Base-by-base conservation (phyloP, 2,329 filamentous ascomycete species). In the Trichoderma atrobrunneum region DNA sequence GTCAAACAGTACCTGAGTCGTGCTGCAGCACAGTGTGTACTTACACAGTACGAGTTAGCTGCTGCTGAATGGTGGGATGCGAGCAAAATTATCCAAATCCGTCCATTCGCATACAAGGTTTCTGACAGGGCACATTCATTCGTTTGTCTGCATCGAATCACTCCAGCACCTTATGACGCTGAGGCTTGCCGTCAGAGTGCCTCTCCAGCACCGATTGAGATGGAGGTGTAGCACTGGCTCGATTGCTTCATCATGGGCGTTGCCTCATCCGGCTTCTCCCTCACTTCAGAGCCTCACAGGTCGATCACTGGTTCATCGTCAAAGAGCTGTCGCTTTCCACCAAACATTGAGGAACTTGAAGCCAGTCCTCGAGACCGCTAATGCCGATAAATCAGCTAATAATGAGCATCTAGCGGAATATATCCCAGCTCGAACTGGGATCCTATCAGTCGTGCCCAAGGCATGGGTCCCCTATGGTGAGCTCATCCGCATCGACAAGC, bases 401-500 rank as follows among this genome's bases (percentile, higher is more conserved):
- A 16, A 34, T 51, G 54, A 30, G 5, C 32, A 68, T 56, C 70
- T 65, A 54, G 54, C 77, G 21, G 76, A 80, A n/a, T 95, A 95
- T 79, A 80, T 82, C n/a, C 87, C 90, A n/a, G 93, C 93, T 3
- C 90, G 84, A 18, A 89, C 88, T 0, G 93, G 94, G 16, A 78
- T 96, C 6, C 82, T 97, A 34, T 91, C 93, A 3, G 81, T 85
- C 66, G 84, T 97, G 2, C 94, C 94, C 2, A 74, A 82, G 24
- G 88, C 91, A 70, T 90, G 90, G 85, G 85, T 96, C 3, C 94
- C 93, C 1, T 97, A 96, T 78, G 93, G 90, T 62, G 93, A 97
- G 79, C 88, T 97, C 16, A 88, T 92, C 77, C 91, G 94, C 63
- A 85, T 97, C 62, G 91, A 96, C 81, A 96, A 94, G 78, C 94